Conservation (phyloP, 2,329 filamentous ascomycete genomes). For the Blumeria graminis region DNA sequence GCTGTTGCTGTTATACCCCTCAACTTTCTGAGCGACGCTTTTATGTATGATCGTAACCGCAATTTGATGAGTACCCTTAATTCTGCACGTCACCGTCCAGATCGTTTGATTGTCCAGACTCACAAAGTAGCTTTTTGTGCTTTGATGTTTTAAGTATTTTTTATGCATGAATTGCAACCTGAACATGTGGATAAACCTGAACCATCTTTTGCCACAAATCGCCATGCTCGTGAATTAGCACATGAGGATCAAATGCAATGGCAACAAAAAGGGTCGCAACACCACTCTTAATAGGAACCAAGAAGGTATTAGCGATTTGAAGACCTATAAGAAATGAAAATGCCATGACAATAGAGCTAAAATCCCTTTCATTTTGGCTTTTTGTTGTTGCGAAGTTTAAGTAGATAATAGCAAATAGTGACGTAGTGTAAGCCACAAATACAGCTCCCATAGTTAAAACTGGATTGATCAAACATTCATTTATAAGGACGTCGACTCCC, state of each 20-base stretch:
- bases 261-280: constrained; percentile 83
- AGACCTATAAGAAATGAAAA: constrained; percentile 77
- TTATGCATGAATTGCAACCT: constrained; percentile 28
- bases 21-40: no score
- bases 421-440: constrained; percentile 64
- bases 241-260: constrained; percentile 40
- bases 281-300: constrained; percentile 69
- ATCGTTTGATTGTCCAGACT: no score
- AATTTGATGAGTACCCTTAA: no score
- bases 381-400: constrained; percentile 55
- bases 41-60: no score
- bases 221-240: constrained; percentile 56
- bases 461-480: constrained; percentile 24
- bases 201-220: constrained; percentile 65
- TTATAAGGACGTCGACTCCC: constrained; percentile 72
- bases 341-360: constrained; percentile 55
- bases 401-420: constrained; percentile 69
- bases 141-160: no score
- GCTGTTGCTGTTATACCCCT: no score
- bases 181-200: constrained; percentile 59
- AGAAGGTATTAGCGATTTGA: constrained; percentile 75
- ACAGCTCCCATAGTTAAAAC: constrained; percentile 50
- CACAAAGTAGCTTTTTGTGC: no score
- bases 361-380: constrained; percentile 46
- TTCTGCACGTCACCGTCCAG: no score